Base-by-base conservation (phyloP, 2,329 filamentous ascomycete species). In the Aspergillus intermedius region DNA sequence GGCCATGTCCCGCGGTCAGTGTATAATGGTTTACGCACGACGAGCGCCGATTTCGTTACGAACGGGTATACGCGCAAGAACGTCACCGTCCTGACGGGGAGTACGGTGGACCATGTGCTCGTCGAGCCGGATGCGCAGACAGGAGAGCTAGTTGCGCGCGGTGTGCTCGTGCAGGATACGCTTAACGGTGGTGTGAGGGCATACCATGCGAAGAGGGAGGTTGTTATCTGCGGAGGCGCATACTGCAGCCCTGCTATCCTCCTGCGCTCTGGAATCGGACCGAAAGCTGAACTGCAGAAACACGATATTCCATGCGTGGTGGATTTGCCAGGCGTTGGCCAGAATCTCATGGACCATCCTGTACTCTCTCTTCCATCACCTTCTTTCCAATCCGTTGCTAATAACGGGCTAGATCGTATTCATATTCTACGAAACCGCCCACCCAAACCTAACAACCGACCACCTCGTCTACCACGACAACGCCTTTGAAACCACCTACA, bases 341-440 rank as follows among this genome's bases (percentile, higher is more conserved):
- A 77, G 55, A 76, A 78, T 55, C 62, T 80, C 1, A 71, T 77
- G 52, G 77, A 80, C 44, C 77, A 82, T 57, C 61, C 78, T 12
- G 71, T 76, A 58, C 54, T 60, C 46, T 3, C 47, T 6, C 37
- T 9, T 13, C 19, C 10, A 19, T 10, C 17, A 12, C 37, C 37
- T 19, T 9, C 15, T 5, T 8, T 51, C 54, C 5, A 7, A 6
- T 40, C 47, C 30, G 45, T 21, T 6, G n/a, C 5, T 2, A 34
- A 44, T 30, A 8, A 34, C 19, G n/a, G 28, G n/a, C 49, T 60
- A 77, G 70, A 77, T 78, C 22, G 71, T 75, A 42, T 82, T 83
- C 60, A 77, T 79, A 47, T 84, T 80, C 61, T 84, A 84, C 60
- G 77, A 82, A 63, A 76, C 79, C 2, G 72, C 71, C 10, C 69